Percentiles rank a stretch among this genome's conserved stretches.
phyloP scores from a whole-genome alignment of 306 rosid genomes.

The Lathyrus oleraceus region DNA sequence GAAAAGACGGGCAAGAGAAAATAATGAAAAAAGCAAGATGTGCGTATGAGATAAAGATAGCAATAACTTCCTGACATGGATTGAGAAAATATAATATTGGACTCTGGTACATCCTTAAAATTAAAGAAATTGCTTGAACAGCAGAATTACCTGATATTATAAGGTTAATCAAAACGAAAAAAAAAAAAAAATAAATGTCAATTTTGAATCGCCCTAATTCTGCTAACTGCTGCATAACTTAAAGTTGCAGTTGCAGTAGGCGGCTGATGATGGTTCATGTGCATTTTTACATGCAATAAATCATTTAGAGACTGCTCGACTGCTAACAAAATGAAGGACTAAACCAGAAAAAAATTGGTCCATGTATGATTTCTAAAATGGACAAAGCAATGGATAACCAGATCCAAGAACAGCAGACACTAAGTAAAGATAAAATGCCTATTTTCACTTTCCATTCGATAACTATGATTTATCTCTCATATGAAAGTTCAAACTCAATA shows the following conservation, averaged over 20 bases:
- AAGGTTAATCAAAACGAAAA: not conserved
- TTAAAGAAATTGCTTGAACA: conserved; percentile 83
- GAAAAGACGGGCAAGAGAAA: conserved; percentile 9
- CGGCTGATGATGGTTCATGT: not conserved
- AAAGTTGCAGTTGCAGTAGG: not conserved
- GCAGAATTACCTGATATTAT: conserved; percentile 77
- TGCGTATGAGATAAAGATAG: not conserved
- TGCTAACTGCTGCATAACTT: conserved; percentile 7
- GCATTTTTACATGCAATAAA: not conserved
- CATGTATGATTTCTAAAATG: no score
- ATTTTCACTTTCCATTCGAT: no score
- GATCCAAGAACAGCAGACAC: no score
- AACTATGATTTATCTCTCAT: no score
- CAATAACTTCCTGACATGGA: conserved; percentile 77
- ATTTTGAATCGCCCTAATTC: not conserved
- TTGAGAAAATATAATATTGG: conserved; percentile 93
- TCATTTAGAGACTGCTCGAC: no score
- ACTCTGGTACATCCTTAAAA: conserved; percentile 91
- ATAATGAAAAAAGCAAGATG: not conserved
- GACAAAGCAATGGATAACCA: no score
- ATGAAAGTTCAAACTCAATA: no score
- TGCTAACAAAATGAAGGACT: no score
- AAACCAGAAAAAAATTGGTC: no score
- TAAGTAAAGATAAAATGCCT: no score
- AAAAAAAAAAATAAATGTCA: conserved; percentile 9